phyloP scores from a whole-genome alignment of 495 filamentous ascomycete genomes.

The Aspergillus kassunensis region DNA sequence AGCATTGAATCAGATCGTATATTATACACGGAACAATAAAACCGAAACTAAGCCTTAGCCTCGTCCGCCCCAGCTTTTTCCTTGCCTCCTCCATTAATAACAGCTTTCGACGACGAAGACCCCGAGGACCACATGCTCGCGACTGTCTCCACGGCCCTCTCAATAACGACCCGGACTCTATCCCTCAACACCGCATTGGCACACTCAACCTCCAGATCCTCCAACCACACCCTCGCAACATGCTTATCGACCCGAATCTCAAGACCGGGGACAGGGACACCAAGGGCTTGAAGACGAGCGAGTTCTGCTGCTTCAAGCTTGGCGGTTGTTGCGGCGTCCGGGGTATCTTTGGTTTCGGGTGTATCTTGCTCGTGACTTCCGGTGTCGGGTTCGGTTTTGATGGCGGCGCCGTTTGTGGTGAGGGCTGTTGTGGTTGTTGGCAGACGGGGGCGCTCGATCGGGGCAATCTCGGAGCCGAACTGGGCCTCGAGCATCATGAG shows the following conservation, averaged over 20 bases:
- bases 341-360: slow-evolving; percentile 23
- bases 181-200: slow-evolving; percentile 66
- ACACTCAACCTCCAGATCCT: slow-evolving; percentile 87
- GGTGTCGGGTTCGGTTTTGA: slow-evolving; percentile 27
- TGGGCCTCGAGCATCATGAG: slow-evolving; percentile 97
- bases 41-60: slow-evolving; percentile 19
- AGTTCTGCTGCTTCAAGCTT: slow-evolving; percentile 59
- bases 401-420: slow-evolving; percentile 33
- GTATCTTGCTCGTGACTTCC: slow-evolving; percentile 9
- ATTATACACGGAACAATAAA: not conserved
- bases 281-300: slow-evolving; percentile 68
- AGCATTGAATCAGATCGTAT: not conserved
- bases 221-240: slow-evolving; percentile 84
- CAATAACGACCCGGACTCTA: slow-evolving; percentile 81
- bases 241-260: slow-evolving; percentile 85
- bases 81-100: slow-evolving; percentile 18
- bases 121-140: slow-evolving; percentile 63
- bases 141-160: slow-evolving; percentile 86
- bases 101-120: slow-evolving; percentile 18
- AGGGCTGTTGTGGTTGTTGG: slow-evolving; percentile 15
- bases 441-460: slow-evolving; percentile 66
- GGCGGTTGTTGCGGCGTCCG: slow-evolving; percentile 43
- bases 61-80: slow-evolving; percentile 23
- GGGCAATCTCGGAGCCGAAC: slow-evolving; percentile 74
- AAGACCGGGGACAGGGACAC: slow-evolving; percentile 84